Evolutionary conservation across 2,329 filamentous ascomycete genomes (phyloP), one percentile per base, ranked within the genome.

Genomic region (Trichoderma lentiforme): DNA sequence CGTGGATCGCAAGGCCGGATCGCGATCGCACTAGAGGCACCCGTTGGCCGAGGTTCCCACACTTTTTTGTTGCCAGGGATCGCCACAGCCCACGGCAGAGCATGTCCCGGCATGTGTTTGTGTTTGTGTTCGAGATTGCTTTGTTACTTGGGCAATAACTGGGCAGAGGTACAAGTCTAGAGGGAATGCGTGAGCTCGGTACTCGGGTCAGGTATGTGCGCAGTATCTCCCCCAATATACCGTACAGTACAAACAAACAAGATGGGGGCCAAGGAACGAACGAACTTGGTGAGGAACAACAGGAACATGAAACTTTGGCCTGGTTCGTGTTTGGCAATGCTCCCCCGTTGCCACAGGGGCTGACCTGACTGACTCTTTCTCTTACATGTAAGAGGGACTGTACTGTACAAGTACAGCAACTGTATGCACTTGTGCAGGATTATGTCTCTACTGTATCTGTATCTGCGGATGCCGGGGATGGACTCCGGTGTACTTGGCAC

Each of bases 1-100:
- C 30, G 32, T 53, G 57, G 57, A 70, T 70, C 66, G 66, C 57
- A 62, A 62, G 57, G 57, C 53, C 57, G 57, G 57, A 70, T 70
- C 66, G 39, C 66, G 66, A 70, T 70, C 66, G 66, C 66, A 34
- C 66, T 62, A 70, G 60, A 53, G 36, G 18, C 39, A 18, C 53
- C 53, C 15, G 65, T 18, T 56, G 63, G 43, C 63, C 63, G 63
- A 56, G n/a, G 43, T 53, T 51, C 62, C 62, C 62, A 65, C 62
- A 65, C 28, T 9, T 60, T 18, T 18, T 15, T n/a, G 6, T 43
- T 43, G 15, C 2, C 36, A 8, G 32, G 11, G 36, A 69, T 69
- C 66, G 66, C 66, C 66, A 69, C 66, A 61, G 56, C 12, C 36
- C 36, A 60, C 39, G 56, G 56, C 36, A 51, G 53, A 61, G 28